Evolutionary conservation across 2,329 filamentous ascomycete species (phyloP).

Genomic region (Colletotrichum gigasporum): DNA sequence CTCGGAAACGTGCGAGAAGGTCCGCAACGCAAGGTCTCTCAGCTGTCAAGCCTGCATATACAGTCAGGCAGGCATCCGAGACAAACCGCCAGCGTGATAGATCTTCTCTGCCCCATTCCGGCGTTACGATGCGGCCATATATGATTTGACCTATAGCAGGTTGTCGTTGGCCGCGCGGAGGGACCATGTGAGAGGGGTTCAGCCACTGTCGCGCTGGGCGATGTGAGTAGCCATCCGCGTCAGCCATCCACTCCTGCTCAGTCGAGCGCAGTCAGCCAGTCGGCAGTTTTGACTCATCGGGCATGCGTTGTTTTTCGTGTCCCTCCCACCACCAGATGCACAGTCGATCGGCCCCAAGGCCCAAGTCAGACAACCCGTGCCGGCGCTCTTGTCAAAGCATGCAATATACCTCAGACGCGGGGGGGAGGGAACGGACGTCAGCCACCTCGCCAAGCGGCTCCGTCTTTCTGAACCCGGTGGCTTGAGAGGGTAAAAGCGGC

Average conservation of each 20-base stretch:
- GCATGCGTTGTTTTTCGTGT: neutral
- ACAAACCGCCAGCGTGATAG: neutral
- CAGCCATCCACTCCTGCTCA: neutral
- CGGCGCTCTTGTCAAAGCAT: neutral
- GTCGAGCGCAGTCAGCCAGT: no score
- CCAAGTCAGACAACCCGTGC: neutral
- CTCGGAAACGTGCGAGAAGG: neutral
- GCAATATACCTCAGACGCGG: conserved; percentile 7
- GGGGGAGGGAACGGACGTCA: neutral
- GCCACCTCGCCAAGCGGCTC: neutral
- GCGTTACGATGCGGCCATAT: neutral
- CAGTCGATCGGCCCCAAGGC: neutral
- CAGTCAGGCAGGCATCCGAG: neutral
- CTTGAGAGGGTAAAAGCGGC: neutral
- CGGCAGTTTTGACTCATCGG: neutral
- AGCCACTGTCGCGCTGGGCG: neutral
- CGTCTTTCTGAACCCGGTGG: neutral
- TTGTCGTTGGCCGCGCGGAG: neutral
- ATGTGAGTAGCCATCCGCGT: conserved; percentile 4
- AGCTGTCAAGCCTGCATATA: conserved; percentile 13
- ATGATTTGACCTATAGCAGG: neutral
- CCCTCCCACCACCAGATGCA: neutral
- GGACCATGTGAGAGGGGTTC: conserved; percentile 2
- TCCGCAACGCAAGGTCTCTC: neutral
- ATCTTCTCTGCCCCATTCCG: neutral